Percentiles rank a stretch among this genome's conserved stretches.
Evolutionary conservation across 2,329 filamentous ascomycete genomes (phyloP).

Genomic region (Ophiostoma perfectum): DNA sequence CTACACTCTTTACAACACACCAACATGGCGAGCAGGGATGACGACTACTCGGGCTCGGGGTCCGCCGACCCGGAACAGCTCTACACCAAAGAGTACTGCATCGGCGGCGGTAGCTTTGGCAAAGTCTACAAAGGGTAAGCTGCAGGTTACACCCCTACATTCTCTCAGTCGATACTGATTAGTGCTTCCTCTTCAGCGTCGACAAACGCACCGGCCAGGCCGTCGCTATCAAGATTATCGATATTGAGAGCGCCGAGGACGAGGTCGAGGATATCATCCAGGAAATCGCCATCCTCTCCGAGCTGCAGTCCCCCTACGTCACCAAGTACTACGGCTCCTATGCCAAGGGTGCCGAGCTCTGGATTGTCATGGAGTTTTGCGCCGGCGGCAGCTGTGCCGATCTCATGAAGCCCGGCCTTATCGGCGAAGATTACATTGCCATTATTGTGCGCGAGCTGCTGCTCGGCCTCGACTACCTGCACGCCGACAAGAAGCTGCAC

Average conservation of each 20-base stretch:
- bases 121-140: constrained; percentile 94
- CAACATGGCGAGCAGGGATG: constrained; percentile 21
- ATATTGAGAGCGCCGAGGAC: constrained; percentile 97
- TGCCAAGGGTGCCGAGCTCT: constrained; percentile 89
- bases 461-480: constrained; percentile 84
- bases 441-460: constrained; percentile 90
- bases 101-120: constrained; percentile 94
- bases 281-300: constrained; percentile 94
- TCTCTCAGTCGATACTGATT: background rate
- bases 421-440: constrained; percentile 92
- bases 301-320: constrained; percentile 91
- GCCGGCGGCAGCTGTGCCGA: constrained; percentile 94
- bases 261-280: constrained; percentile 99
- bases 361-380: constrained; percentile 99
- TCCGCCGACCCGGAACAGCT: constrained; percentile 78
- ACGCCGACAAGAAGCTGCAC: constrained; percentile 92
- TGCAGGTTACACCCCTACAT: background rate
- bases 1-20: background rate
- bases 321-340: constrained; percentile 98
- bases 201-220: constrained; percentile 89
- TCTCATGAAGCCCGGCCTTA: constrained; percentile 85
- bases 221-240: constrained; percentile 97
- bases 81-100: constrained; percentile 89
- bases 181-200: constrained; percentile 51
- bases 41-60: constrained; percentile 42